These are phyloP conservation scores for Candida insectorum DNA, from an alignment of 805 yeast species.

Conservation along the genomic window DNA sequence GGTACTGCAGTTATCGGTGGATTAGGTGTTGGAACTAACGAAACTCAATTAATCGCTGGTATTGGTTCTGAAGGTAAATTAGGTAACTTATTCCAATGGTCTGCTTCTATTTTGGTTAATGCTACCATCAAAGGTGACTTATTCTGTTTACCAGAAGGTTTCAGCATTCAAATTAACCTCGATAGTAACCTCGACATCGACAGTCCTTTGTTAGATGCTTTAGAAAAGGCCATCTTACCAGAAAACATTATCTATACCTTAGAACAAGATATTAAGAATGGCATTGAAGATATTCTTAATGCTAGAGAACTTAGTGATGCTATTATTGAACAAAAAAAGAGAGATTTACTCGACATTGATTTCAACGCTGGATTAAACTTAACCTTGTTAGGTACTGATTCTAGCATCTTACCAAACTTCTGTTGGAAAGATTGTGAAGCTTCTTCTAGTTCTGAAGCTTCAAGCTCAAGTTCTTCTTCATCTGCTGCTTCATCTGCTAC, in stretches of 20 bases:
- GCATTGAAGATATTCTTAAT: background rate
- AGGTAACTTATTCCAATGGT: constrained; percentile 20
- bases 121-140: constrained; percentile 15
- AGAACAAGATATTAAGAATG: constrained; percentile 6
- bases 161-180: constrained; percentile 14
- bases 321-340: constrained; percentile 5
- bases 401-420: constrained; percentile 13
- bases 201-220: constrained; percentile 6
- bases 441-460: constrained; percentile 3
- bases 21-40: constrained; percentile 11
- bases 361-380: constrained; percentile 6
- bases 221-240: constrained; percentile 9
- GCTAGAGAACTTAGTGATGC: constrained; percentile 10
- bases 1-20: constrained; percentile 20
- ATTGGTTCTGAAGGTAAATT: constrained; percentile 12
- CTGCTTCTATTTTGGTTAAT: constrained; percentile 20
- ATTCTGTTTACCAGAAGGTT: constrained; percentile 25
- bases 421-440: constrained; percentile 13
- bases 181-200: constrained; percentile 7
- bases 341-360: constrained; percentile 9
- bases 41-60: constrained; percentile 11
- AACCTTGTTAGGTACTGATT: constrained; percentile 7
- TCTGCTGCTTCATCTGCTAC: constrained; percentile 2
- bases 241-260: constrained; percentile 6
- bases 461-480: constrained; percentile 2